Base-by-base conservation (phyloP, 2,329 filamentous ascomycete genomes). In the Colletotrichum chlorophyti region DNA sequence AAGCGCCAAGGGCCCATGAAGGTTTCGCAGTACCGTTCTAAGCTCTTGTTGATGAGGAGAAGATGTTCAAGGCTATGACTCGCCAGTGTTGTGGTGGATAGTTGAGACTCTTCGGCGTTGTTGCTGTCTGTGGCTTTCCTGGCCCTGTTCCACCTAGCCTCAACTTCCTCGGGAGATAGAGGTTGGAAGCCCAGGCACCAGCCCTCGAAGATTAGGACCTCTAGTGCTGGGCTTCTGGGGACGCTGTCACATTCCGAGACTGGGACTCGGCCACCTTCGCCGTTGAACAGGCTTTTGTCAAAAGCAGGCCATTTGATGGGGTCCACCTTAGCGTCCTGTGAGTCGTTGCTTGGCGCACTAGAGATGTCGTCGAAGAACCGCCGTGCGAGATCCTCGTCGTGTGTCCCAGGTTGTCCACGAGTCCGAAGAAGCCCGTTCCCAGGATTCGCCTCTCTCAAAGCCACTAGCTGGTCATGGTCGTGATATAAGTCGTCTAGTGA, bases 181-280 rank as follows among this genome's bases (percentile, higher is more conserved):
- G 58, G 41, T 24, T 58, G 58, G 41, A 61, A 61, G 17, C 58
- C 58, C 14, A 61, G 38, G 27, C 58, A 61, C 58, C 53, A 61
- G 24, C 58, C 58, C 19, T 61, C 53, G 26, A 61, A 61, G 23
- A 61, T 53, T n/a, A 58, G 42, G 6, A 61, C 53, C 17, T 58
- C 46, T 6, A 61, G 27, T 1, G 53, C 53, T 27, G 53, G 47
- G n/a, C 15, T 58, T 6, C 58, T 46, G 8, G 53, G 41, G 12
- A 61, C 53, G 6, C 0, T 42, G 14, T 61, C 46, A 53, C 58
- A 61, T 24, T 61, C 15, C 0, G 47, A 19, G 1, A 32, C 17
- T 1, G 53, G 53, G 2, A 52, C 53, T 10, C 53, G 54, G 9
- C 53, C 58, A 2, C 53, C 58, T 19, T 61, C 53, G 12, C 58